Evolutionary conservation across 2,329 filamentous ascomycete species (phyloP).

Genomic region (Aspergillus clavatus): DNA sequence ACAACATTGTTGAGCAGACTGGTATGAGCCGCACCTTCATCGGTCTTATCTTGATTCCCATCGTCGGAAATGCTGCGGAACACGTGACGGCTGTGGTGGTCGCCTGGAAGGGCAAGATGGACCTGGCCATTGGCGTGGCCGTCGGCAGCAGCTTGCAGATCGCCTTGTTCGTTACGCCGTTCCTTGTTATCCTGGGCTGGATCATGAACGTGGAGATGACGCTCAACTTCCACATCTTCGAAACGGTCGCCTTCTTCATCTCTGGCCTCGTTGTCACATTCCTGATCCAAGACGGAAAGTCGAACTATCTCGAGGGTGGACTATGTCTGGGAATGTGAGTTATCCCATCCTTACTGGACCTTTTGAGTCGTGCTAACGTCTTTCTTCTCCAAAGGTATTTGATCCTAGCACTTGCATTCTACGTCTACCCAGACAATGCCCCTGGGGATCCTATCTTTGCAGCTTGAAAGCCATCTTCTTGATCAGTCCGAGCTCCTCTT

Average conservation of each 20-base stretch:
- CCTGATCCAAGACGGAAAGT: conserved; percentile 75
- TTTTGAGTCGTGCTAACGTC: conserved; percentile 4
- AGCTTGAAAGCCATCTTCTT: conserved; percentile 2
- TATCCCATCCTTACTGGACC: neutral
- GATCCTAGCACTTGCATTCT: conserved; percentile 47
- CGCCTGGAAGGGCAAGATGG: conserved; percentile 66
- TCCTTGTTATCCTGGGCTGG: conserved; percentile 76
- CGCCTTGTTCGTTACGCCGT: conserved; percentile 73
- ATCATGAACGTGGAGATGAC: conserved; percentile 69
- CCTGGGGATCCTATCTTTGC: conserved; percentile 14
- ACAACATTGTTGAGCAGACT: conserved; percentile 62
- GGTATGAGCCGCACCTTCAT: conserved; percentile 77
- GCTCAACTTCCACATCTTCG: conserved; percentile 74
- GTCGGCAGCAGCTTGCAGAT: conserved; percentile 81
- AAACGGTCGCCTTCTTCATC: conserved; percentile 72
- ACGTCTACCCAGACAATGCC: conserved; percentile 44
- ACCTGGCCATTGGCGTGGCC: conserved; percentile 68
- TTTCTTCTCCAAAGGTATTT: conserved; percentile 29
- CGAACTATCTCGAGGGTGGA: conserved; percentile 77
- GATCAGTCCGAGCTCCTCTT: neutral
- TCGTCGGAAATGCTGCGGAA: conserved; percentile 75
- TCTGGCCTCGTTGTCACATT: conserved; percentile 68
- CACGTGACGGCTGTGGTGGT: conserved; percentile 79
- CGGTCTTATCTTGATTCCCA: conserved; percentile 71
- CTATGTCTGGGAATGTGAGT: conserved; percentile 59